phyloP scores from a whole-genome alignment of 73 alveolate genomes.

The Paramecium sexaurelia region DNA sequence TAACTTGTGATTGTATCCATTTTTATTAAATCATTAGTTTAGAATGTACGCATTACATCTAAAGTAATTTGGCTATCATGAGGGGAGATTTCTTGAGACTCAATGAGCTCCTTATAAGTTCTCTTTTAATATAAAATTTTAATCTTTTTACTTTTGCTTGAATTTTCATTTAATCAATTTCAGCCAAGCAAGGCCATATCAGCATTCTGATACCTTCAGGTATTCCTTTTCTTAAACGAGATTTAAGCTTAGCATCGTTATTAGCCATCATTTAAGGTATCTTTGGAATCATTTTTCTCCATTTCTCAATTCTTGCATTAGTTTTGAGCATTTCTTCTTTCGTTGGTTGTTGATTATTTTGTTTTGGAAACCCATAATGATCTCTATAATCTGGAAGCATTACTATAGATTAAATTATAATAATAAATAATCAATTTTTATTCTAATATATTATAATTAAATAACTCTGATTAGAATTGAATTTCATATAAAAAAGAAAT shows the following conservation, averaged over 20 bases:
- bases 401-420: too few relatives aligned
- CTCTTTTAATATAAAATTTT: not conserved
- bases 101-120: not conserved
- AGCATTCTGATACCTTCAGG: conserved; percentile 66
- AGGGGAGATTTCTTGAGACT: conserved; percentile 35
- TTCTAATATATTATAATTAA: not conserved
- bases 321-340: conserved; percentile 49
- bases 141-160: not conserved
- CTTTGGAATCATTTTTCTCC: conserved; percentile 65
- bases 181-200: conserved; percentile 60
- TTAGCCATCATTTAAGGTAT: conserved; percentile 15
- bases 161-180: conserved; percentile 33
- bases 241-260: conserved; percentile 56
- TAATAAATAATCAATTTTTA: not conserved
- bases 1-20: conserved; percentile 53
- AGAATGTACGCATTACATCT: conserved; percentile 59
- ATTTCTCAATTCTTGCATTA: conserved; percentile 67
- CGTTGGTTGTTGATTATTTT: not conserved
- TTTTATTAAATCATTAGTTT: conserved; percentile 51
- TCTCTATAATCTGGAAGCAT: not conserved
- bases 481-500: too few relatives aligned
- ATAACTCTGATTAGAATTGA: not conserved
- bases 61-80: conserved; percentile 55
- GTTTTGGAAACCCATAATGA: conserved; percentile 25
- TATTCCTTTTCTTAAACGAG: conserved; percentile 63